A percentile compares a stretch with the other conserved stretches of the same genome.
phyloP scores from a whole-genome alignment of 441 rosid genomes.

The Capsella rubella region DNA sequence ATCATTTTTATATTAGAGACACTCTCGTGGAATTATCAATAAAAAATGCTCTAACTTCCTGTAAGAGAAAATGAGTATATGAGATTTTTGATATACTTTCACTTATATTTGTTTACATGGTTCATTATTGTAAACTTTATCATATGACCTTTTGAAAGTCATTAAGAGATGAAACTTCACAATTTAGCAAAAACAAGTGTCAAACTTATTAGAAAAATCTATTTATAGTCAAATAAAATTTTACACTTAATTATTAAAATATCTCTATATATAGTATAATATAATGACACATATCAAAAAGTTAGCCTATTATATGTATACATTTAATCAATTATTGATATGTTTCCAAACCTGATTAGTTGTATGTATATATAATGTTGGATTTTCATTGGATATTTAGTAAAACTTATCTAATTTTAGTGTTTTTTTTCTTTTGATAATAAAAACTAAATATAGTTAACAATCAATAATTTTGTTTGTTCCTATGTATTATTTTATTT shows the following conservation, averaged over 20 bases:
- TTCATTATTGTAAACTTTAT: too few species aligned
- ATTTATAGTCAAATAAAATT: neutral
- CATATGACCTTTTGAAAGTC: too few species aligned
- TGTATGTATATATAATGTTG: neutral
- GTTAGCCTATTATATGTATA: neutral
- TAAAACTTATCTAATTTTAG: neutral
- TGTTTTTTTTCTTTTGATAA: neutral
- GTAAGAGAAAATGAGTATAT: too few species aligned
- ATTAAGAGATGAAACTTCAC: too few species aligned
- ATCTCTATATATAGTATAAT: neutral
- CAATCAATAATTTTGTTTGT: too few species aligned
- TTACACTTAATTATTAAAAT: neutral
- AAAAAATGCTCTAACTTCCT: too few species aligned
- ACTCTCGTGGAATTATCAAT: too few species aligned
- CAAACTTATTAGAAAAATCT: neutral
- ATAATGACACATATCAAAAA: neutral
- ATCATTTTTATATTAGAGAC: too few species aligned
- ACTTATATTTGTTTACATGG: too few species aligned
- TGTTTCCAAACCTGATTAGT: slow-evolving; percentile 26
- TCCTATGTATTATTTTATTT: too few species aligned
- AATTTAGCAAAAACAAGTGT: neutral
- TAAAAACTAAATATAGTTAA: neutral
- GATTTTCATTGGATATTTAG: neutral
- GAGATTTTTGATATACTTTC: too few species aligned
- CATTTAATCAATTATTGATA: neutral